A percentile compares a stretch with the other conserved stretches of the same genome.
Conservation (phyloP, 2,329 filamentous ascomycete species). For the Fusarium phyllophilum region DNA sequence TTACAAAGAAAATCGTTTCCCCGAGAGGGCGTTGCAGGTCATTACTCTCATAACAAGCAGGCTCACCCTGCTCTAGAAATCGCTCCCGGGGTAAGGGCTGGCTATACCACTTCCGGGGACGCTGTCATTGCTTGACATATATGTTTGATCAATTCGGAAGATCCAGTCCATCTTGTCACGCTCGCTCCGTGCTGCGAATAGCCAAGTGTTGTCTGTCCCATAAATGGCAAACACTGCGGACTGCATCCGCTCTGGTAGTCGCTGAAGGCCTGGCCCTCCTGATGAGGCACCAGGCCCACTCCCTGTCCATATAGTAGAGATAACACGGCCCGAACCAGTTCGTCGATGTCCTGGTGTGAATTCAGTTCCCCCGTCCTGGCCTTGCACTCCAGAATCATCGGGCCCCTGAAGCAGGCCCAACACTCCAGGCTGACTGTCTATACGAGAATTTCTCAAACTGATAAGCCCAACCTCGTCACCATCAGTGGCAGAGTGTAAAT, state of each 20-base stretch:
- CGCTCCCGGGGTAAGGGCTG: conserved; percentile 49
- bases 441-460: conserved; percentile 86
- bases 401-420: conserved; percentile 75
- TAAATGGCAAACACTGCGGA: conserved; percentile 93
- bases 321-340: conserved; percentile 61
- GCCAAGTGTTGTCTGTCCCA: conserved; percentile 91
- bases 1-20: conserved; percentile 44
- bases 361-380: conserved; percentile 48
- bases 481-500: conserved; percentile 85
- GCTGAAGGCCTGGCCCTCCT: conserved; percentile 55
- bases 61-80: conserved; percentile 39
- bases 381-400: conserved; percentile 50
- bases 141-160: conserved; percentile 88
- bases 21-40: conserved; percentile 44
- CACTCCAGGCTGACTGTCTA: conserved; percentile 92
- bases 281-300: conserved; percentile 48
- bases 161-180: conserved; percentile 98
- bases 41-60: conserved; percentile 39
- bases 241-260: conserved; percentile 67
- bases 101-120: conserved; percentile 50
- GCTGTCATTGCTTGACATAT: conserved; percentile 60
- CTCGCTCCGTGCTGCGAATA: conserved; percentile 91
- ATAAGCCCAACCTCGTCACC: conserved; percentile 92
- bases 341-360: conserved; percentile 60
- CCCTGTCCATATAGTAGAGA: conserved; percentile 66